phyloP scores from a whole-genome alignment of 2,329 filamentous ascomycete species.

The Monilinia fructigena region DNA sequence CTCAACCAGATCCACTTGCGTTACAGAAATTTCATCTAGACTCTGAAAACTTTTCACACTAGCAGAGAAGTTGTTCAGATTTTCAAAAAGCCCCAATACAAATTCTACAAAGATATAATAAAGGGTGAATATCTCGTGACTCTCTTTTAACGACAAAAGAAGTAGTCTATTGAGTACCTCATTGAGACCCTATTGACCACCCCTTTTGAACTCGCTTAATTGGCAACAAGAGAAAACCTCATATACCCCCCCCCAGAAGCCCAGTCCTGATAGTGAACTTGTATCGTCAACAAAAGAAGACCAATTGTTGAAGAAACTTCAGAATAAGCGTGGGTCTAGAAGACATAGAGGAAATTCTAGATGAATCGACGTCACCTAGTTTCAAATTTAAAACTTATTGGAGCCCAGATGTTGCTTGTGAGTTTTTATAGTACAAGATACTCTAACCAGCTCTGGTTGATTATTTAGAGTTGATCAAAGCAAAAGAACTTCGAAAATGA shows the following conservation, averaged over 20 bases:
- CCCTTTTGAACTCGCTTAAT: conserved; percentile 16
- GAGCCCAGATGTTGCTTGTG: background rate
- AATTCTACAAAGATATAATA: conserved; percentile 6
- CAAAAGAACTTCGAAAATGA: conserved; percentile 1
- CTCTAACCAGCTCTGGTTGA: background rate
- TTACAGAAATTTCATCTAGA: background rate
- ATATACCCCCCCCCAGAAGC: background rate
- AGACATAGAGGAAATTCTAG: background rate
- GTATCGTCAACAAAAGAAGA: background rate
- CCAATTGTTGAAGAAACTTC: background rate
- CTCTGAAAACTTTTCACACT: background rate
- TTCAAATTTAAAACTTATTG: too few relatives aligned
- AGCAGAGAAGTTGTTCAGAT: conserved; percentile 1
- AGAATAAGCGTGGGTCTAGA: background rate
- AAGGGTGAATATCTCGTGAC: background rate
- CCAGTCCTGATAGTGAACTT: background rate
- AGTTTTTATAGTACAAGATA: background rate
- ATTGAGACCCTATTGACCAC: conserved; percentile 19
- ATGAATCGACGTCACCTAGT: too few relatives aligned
- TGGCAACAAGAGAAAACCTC: background rate
- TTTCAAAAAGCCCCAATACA: background rate
- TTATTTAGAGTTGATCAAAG: background rate
- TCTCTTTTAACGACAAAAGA: background rate
- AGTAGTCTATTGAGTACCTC: conserved; percentile 15
- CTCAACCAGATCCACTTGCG: background rate